A percentile compares a stretch with the other conserved stretches of the same genome.
These are phyloP conservation scores for Tetrapisispora fleetii DNA, from an alignment of 805 yeast species.

Conservation along the genomic window DNA sequence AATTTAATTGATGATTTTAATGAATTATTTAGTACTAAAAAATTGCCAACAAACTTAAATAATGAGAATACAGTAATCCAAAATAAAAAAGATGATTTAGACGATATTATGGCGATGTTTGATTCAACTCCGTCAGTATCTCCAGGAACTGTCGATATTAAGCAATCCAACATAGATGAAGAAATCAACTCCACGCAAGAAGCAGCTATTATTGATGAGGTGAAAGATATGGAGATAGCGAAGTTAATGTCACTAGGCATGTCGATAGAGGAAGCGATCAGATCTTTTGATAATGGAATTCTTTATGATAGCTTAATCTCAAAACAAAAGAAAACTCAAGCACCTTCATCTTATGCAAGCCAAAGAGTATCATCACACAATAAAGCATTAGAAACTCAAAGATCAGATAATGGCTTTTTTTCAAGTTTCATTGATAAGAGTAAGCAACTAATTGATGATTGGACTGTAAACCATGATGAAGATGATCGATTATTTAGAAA, in stretches of 20 bases:
- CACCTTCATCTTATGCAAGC: background rate
- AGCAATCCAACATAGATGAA: background rate
- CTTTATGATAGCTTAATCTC: constrained; percentile 16
- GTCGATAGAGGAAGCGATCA: constrained; percentile 16
- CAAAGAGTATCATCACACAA: background rate
- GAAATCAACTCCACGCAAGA: background rate
- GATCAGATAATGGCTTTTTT: background rate
- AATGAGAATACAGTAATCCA: background rate
- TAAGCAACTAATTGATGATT: constrained; percentile 23
- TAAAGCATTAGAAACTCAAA: too few relatives aligned
- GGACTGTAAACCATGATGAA: constrained; percentile 17
- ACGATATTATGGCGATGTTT: constrained; percentile 8
- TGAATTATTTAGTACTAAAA: constrained; percentile 12
- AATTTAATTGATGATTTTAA: constrained; percentile 14
- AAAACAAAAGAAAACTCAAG: background rate
- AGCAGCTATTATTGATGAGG: constrained; percentile 21
- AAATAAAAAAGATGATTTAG: constrained; percentile 12
- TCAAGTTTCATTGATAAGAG: constrained; percentile 23
- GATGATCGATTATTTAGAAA: constrained; percentile 10
- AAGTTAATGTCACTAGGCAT: constrained; percentile 26
- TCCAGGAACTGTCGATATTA: background rate
- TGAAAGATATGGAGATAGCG: constrained; percentile 29
- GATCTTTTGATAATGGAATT: constrained; percentile 17
- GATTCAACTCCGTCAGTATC: background rate
- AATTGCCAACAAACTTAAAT: background rate